These are phyloP conservation scores for Nymphaea colorata DNA, from an alignment of 164 flowering plant genomes.

Conservation along the genomic window DNA sequence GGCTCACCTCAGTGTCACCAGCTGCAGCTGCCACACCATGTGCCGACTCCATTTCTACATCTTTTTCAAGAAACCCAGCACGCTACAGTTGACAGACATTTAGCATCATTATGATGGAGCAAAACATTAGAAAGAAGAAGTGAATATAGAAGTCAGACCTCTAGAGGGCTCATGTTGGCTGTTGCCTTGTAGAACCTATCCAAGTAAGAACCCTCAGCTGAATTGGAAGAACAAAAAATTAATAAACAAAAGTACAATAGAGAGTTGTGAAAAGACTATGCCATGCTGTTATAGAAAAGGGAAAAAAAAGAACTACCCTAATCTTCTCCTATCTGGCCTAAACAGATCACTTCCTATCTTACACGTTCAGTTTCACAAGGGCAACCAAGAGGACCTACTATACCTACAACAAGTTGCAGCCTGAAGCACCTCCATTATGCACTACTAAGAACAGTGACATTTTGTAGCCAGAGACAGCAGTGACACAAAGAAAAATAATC, in stretches of 20 bases:
- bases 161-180: slow-evolving; percentile 55
- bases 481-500: no score
- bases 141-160: slow-evolving; percentile 27
- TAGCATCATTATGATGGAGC: not conserved
- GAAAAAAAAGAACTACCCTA: no score
- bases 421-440: no score
- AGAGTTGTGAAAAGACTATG: no score
- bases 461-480: no score
- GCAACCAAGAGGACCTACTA: no score
- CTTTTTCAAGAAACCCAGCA: slow-evolving; percentile 82
- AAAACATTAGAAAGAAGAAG: not conserved
- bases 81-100: slow-evolving; percentile 37
- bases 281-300: no score
- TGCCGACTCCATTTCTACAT: slow-evolving; percentile 84
- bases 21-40: slow-evolving; percentile 91
- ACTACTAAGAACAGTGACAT: no score
- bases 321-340: no score
- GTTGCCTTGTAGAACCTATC: slow-evolving; percentile 83
- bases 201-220: slow-evolving; percentile 79
- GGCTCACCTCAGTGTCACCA: slow-evolving; percentile 86
- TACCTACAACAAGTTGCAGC: no score
- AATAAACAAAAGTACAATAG: not conserved
- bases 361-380: no score
- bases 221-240: slow-evolving; percentile 3
- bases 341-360: no score